Base-by-base conservation (phyloP, 345 rosid species). In the Gossypium rotundifolium region DNA sequence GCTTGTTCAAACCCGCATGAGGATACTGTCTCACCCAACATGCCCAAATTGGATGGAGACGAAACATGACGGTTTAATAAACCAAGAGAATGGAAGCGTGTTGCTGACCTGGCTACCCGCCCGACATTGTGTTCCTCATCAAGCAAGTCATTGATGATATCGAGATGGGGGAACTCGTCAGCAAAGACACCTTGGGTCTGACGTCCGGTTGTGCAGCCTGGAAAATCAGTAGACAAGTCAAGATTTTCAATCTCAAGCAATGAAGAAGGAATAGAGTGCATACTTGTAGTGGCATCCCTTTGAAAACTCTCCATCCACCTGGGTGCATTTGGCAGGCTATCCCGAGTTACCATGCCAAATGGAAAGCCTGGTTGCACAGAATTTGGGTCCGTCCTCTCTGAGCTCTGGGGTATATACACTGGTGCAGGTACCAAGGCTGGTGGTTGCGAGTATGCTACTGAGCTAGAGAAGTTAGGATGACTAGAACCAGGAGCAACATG, bases 131-230 rank as follows among this genome's bases (percentile, higher is more conserved):
- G 85, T 76, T 91, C 98, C 29, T 94, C 98, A 64, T 92, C 94
- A 51, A 94, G 97, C 79, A 92, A 79, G 74, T 94, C 98, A 52
- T 94, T 94, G 82, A 93, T 94, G 80, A 94, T 94, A 77, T 88
- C 98, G 8, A 92, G 87, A 79, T 94, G 98, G 7, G 98, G 98
- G 77, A 91, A 94, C 74, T 94, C 98, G 61, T 92, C 97, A 1
- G 84, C 86, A 27, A 79, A 72, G 22, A 72, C 81, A 76, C 87
- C 88, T 67, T 84, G 90, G 18, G 78, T 72, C 63, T 80, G 89
- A 65, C 85, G 84, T 58, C 92, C 86, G 54, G 93, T 81, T 66
- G 88, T 70, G 68, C 84, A 79, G 14, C 86, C 82, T 23, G 79
- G 74, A 68, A 84, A 57, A 72, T 81, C 88, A 46, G 54, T 64